A percentile compares a stretch with the other conserved stretches of the same genome.
Evolutionary conservation across 495 filamentous ascomycete species (phyloP).

Genomic region (Hypomontagnella submonticulosa): DNA sequence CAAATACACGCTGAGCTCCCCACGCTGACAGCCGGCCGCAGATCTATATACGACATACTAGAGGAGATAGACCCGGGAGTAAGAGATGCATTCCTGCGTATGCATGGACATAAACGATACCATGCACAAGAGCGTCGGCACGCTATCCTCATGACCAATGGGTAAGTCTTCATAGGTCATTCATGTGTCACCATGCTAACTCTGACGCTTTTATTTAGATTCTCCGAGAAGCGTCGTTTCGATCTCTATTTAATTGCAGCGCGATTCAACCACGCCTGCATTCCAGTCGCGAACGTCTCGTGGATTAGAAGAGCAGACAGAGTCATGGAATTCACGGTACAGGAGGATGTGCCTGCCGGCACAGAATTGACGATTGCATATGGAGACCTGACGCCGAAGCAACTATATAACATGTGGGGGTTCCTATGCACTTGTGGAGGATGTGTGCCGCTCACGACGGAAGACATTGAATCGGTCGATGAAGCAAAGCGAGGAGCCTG

Average conservation of each 20-base stretch:
- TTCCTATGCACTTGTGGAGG: conserved; percentile 51
- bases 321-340: conserved; percentile 33
- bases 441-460: conserved; percentile 41
- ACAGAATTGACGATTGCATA: conserved; percentile 50
- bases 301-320: conserved; percentile 15
- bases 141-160: conserved; percentile 42
- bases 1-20: conserved; percentile 46
- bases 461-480: conserved; percentile 24
- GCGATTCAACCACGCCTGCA: conserved; percentile 54
- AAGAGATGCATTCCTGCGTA: conserved; percentile 16
- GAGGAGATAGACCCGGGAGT: conserved; percentile 21
- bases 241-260: conserved; percentile 45
- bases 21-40: conserved; percentile 27
- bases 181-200: not conserved
- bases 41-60: conserved; percentile 30
- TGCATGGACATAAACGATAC: conserved; percentile 30
- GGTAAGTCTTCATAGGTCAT: conserved; percentile 36
- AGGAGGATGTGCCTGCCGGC: conserved; percentile 33
- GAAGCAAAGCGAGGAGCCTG: not conserved
- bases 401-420: conserved; percentile 47
- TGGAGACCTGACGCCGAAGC: conserved; percentile 29
- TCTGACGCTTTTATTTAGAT: conserved; percentile 33
- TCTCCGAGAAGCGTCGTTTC: conserved; percentile 17
- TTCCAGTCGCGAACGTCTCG: conserved; percentile 29
- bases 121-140: conserved; percentile 2